phyloP scores from a whole-genome alignment of 164 flowering plant species.

The Cinnamomum micranthum region DNA sequence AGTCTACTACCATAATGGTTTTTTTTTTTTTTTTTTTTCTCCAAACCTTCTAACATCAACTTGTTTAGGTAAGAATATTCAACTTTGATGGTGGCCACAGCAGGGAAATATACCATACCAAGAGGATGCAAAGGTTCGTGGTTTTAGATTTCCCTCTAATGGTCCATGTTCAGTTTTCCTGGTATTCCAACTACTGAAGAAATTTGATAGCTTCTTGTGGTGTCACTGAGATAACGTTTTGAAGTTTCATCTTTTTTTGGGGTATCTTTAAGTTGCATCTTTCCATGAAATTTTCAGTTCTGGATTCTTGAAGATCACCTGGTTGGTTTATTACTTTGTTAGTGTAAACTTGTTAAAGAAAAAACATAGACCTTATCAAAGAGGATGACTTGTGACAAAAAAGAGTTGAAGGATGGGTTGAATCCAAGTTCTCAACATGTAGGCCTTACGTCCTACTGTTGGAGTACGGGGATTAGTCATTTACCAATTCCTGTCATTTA shows the following conservation, averaged over 20 bases:
- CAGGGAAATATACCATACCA: constrained; percentile 87
- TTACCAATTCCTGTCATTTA: neutral
- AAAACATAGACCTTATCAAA: too few relatives aligned
- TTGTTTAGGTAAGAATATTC: constrained; percentile 79
- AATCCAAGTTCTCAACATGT: too few relatives aligned
- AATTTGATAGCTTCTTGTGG: neutral
- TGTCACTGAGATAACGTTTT: neutral
- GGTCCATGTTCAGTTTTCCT: neutral
- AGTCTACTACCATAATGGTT: neutral
- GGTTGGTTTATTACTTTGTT: too few relatives aligned
- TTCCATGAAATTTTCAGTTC: too few relatives aligned
- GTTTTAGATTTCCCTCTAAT: neutral
- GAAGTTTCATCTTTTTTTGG: neutral
- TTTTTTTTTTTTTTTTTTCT: neutral
- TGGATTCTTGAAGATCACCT: too few relatives aligned
- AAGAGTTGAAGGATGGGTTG: too few relatives aligned
- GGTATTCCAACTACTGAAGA: neutral
- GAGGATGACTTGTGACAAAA: too few relatives aligned
- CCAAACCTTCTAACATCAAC: neutral
- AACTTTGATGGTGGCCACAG: constrained; percentile 91
- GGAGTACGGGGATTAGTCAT: neutral
- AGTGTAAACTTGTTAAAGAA: too few relatives aligned
- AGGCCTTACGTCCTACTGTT: too few relatives aligned
- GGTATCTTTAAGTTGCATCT: too few relatives aligned
- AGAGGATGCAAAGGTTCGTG: constrained; percentile 94